Evolutionary conservation across 176 grass and related monocot species (phyloP), one percentile per base, ranked within the genome.

Genomic region (Thinopyrum elongatum): DNA sequence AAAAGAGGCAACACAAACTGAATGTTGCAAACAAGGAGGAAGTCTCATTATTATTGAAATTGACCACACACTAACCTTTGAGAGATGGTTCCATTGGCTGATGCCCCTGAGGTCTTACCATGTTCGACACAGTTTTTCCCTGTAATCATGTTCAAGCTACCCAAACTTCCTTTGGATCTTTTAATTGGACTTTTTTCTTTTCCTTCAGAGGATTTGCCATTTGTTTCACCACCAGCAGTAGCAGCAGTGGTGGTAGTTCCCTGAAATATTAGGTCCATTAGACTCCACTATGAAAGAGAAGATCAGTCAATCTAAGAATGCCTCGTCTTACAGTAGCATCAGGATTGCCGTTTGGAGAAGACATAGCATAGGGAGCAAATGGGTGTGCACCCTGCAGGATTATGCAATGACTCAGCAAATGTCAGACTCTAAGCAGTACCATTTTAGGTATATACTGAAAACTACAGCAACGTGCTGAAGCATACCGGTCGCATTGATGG

Each of bases 91-190:
- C 89, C 92, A 81, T 92, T 99, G 26, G 90, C 86, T 75, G 93
- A 89, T 78, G 94, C 68, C 70, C 94, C 97, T 35, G 88, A 96
- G 46, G 82, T 87, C 83, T 91, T 96, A 86, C 87, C 83, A 66
- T 83, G 87, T 87, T 92, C 91, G 41, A 28, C 75, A 41, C 83
- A 80, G 57, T 89, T 93, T 89, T 92, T 95, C 80, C 93, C 93
- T 51, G 88, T 90, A 91, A 96, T 90, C 90, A 96, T 99, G 61
- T 93, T 96, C 86, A 95, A 88, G 90, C 97, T 99, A 72, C 97
- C 94, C 91, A 96, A 99, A 96, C 92, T 97, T 84, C 89, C 92
- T 92, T 91, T 96, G 36, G 97, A 96, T 87, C 90, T 90, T 82
- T 94, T 99, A 34, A 92, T 84, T 30, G 84, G 84, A 86, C 90